These are phyloP conservation scores for Aspergillus wentii DNA, from an alignment of 495 filamentous ascomycete genomes.

Conservation along the genomic window DNA sequence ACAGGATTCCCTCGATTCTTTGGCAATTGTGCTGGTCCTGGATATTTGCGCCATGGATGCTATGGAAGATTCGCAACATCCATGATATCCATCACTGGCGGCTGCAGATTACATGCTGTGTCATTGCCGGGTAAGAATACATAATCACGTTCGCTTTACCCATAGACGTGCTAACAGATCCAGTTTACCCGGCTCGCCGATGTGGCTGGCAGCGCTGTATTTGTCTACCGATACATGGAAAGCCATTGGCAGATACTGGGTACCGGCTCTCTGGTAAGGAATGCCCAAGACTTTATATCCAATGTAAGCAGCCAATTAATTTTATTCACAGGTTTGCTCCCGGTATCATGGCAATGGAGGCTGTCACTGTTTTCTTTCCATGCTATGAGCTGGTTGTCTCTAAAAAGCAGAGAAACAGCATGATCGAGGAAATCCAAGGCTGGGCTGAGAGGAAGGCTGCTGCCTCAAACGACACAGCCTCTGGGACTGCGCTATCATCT, in stretches of 20 bases:
- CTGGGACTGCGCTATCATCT: slow-evolving; percentile 8
- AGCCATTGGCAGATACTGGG: slow-evolving; percentile 43
- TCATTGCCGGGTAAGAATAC: slow-evolving; percentile 44
- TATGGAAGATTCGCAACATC: slow-evolving; percentile 35
- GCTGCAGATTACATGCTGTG: slow-evolving; percentile 49
- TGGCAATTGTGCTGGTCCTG: slow-evolving; percentile 60
- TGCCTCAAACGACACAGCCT: slow-evolving; percentile 3
- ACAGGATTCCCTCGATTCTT: slow-evolving; percentile 50
- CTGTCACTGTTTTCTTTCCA: slow-evolving; percentile 38
- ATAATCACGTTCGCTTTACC: not conserved
- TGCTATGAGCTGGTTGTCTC: slow-evolving; percentile 39
- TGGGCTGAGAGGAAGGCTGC: slow-evolving; percentile 13
- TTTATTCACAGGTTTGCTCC: slow-evolving; percentile 39
- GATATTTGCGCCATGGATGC: slow-evolving; percentile 37
- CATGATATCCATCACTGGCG: slow-evolving; percentile 56
- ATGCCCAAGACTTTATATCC: not conserved
- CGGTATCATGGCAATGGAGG: slow-evolving; percentile 40
- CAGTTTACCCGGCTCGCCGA: slow-evolving; percentile 53
- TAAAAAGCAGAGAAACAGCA: slow-evolving; percentile 20
- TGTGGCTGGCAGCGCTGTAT: slow-evolving; percentile 55
- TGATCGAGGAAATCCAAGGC: slow-evolving; percentile 6
- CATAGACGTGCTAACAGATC: slow-evolving; percentile 4
- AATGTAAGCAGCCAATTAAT: slow-evolving; percentile 5
- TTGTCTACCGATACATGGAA: slow-evolving; percentile 44
- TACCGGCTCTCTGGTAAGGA: slow-evolving; percentile 45